phyloP scores from a whole-genome alignment of 257 asterid species.

The Nemophila menziesii region DNA sequence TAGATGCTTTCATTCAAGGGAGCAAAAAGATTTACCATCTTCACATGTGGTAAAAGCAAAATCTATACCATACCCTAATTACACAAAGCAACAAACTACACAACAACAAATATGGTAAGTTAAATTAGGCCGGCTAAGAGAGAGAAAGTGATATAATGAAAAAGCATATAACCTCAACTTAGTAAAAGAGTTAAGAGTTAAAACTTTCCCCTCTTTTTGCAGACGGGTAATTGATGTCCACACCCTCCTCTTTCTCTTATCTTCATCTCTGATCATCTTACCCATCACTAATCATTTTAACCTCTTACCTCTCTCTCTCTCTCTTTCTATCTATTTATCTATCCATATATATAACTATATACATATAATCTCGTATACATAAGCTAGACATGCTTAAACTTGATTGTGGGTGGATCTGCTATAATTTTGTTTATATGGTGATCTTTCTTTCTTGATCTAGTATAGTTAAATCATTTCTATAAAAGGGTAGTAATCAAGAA shows the following conservation, averaged over 20 bases:
- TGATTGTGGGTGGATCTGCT: neutral
- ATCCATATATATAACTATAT: constrained; percentile 1
- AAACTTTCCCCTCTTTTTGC: constrained; percentile 1
- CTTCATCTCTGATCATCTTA: constrained; percentile 30
- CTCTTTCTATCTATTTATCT: constrained; percentile 1
- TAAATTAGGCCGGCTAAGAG: constrained; percentile 2
- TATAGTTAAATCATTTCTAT: neutral
- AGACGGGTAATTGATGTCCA: constrained; percentile 36
- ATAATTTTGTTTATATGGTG: neutral
- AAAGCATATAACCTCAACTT: neutral
- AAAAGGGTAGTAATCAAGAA: neutral
- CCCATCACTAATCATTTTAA: constrained; percentile 21
- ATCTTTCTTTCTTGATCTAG: neutral
- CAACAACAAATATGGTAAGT: constrained; percentile 1
- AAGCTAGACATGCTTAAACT: neutral
- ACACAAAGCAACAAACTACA: neutral
- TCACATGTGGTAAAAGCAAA: neutral
- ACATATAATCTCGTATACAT: neutral
- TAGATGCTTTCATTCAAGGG: constrained; percentile 14
- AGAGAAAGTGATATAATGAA: neutral
- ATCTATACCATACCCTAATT: neutral
- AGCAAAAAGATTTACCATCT: constrained; percentile 10
- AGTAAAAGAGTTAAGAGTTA: neutral
- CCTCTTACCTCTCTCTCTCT: neutral
- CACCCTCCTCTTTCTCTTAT: constrained; percentile 35